phyloP scores from a whole-genome alignment of 2,329 filamentous ascomycete genomes.

The Ampelomyces quisqualis region DNA sequence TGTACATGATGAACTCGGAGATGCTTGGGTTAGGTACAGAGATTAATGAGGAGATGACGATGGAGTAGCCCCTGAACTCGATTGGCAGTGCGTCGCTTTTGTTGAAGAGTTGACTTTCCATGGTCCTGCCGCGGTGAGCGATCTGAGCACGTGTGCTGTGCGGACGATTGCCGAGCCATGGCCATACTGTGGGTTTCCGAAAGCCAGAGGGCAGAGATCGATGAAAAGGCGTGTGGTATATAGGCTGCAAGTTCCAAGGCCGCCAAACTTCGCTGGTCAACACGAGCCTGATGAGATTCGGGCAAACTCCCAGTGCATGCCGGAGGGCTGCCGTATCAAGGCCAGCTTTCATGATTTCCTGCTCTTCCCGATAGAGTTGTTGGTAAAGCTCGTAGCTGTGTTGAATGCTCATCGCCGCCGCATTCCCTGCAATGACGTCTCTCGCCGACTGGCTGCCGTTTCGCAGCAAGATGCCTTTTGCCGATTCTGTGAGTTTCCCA shows the following conservation, averaged over 20 bases:
- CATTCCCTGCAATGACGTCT: constrained; percentile 17
- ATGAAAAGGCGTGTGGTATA: constrained; percentile 49
- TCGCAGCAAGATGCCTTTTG: constrained; percentile 17
- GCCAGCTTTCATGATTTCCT: constrained; percentile 25
- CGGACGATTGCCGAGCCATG: constrained; percentile 30
- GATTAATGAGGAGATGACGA: constrained; percentile 28
- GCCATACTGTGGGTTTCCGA: constrained; percentile 43
- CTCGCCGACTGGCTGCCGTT: constrained; percentile 15
- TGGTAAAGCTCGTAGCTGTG: constrained; percentile 35
- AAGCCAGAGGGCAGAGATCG: constrained; percentile 46
- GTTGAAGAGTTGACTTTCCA: background rate
- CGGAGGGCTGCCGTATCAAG: constrained; percentile 38
- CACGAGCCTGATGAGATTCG: constrained; percentile 41
- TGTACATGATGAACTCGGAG: constrained; percentile 42
- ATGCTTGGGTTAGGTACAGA: constrained; percentile 27
- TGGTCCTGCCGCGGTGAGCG: background rate
- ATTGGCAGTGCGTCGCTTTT: constrained; percentile 1
- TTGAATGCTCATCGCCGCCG: constrained; percentile 22
- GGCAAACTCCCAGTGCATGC: constrained; percentile 40
- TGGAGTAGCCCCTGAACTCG: constrained; percentile 39
- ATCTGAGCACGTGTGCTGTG: constrained; percentile 4
- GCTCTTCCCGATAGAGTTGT: constrained; percentile 38
- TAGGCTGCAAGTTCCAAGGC: constrained; percentile 34
- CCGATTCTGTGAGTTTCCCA: constrained; percentile 17
- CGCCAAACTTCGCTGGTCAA: constrained; percentile 48